These are phyloP conservation scores for Epichloe typhina DNA, from an alignment of 2,329 filamentous ascomycete genomes.

Conservation along the genomic window DNA sequence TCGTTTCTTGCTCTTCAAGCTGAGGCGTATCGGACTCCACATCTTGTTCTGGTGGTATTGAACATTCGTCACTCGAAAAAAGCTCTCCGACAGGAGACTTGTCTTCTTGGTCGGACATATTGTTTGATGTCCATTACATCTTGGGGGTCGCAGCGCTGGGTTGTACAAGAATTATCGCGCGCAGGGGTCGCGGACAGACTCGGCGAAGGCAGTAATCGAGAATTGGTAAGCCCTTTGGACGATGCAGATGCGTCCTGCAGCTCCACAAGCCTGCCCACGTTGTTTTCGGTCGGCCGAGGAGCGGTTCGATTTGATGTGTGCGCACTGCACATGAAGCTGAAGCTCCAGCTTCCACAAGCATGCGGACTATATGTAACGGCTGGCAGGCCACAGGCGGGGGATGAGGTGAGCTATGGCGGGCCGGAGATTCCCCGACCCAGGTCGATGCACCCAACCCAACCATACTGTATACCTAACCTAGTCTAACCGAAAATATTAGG, in stretches of 20 bases:
- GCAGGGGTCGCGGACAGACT: background rate
- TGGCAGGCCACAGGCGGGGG: conserved; percentile 1
- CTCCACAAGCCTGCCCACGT: background rate
- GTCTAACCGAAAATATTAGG: too few species aligned
- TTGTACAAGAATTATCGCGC: background rate
- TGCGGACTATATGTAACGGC: conserved; percentile 6
- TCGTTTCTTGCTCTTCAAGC: conserved; percentile 1
- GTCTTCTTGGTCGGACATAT: conserved; percentile 36
- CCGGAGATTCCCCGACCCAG: conserved; percentile 7
- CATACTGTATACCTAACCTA: too few species aligned
- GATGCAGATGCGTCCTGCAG: background rate
- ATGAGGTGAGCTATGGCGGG: conserved; percentile 6
- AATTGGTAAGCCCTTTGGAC: background rate
- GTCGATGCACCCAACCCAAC: too few species aligned
- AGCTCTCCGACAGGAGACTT: conserved; percentile 26
- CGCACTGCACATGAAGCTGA: background rate
- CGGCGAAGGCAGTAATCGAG: background rate
- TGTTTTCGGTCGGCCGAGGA: background rate
- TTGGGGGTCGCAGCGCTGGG: background rate
- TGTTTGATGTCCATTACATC: conserved; percentile 27
- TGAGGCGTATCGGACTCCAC: conserved; percentile 8
- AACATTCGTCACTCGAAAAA: conserved; percentile 29
- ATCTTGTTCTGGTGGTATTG: conserved; percentile 18
- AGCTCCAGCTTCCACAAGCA: background rate
- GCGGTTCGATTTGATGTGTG: background rate